phyloP scores from a whole-genome alignment of 2,329 filamentous ascomycete genomes.

The Colletotrichum horii region DNA sequence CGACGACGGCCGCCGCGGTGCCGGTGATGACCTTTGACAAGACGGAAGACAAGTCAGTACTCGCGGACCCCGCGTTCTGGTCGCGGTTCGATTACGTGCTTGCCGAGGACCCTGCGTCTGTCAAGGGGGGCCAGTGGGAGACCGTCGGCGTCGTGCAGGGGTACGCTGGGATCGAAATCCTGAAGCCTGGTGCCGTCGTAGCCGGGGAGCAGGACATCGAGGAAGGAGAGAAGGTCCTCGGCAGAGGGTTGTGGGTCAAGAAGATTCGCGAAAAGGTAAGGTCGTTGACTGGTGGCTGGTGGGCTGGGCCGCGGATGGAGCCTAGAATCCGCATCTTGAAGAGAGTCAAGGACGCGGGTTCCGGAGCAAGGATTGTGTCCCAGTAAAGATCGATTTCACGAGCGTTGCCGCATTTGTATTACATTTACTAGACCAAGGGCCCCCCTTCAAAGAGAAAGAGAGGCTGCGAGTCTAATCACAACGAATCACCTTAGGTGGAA shows the following conservation, averaged over 20 bases:
- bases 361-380: slow-evolving; percentile 9
- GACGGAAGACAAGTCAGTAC: slow-evolving; percentile 56
- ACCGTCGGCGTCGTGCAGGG: slow-evolving; percentile 61
- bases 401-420: neutral
- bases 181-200: slow-evolving; percentile 48
- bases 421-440: neutral
- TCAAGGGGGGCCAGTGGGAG: slow-evolving; percentile 59
- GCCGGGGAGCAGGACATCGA: slow-evolving; percentile 12
- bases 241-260: slow-evolving; percentile 47
- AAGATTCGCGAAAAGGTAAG: slow-evolving; percentile 46
- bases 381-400: neutral
- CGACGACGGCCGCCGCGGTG: slow-evolving; percentile 23
- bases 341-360: slow-evolving; percentile 27
- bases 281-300: slow-evolving; percentile 63
- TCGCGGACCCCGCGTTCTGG: slow-evolving; percentile 63
- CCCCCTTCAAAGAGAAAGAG: neutral
- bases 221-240: slow-evolving; percentile 40
- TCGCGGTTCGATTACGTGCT: slow-evolving; percentile 67
- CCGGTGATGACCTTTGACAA: slow-evolving; percentile 60
- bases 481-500: neutral
- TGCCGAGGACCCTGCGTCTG: slow-evolving; percentile 54
- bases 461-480: neutral
- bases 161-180: slow-evolving; percentile 63
- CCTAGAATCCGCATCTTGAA: slow-evolving; percentile 58
- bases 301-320: slow-evolving; percentile 67